Conservation (phyloP, 2,329 filamentous ascomycete genomes). For the Monosporascus ibericus region DNA sequence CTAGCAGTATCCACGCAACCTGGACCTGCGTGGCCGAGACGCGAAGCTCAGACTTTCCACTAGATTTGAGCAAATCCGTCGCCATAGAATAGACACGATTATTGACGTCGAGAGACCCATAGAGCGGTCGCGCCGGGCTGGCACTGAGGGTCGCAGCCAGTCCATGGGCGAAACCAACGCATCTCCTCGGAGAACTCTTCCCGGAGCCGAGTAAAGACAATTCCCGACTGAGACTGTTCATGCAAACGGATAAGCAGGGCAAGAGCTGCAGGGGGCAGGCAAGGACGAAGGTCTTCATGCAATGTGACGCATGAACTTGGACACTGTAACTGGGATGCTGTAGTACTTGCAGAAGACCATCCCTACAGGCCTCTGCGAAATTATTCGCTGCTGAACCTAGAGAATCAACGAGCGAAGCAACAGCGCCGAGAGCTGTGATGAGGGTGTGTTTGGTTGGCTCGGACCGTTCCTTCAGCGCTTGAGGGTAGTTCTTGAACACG, state of each 20-base stretch:
- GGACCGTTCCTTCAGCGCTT: constrained; percentile 76
- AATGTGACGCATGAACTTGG: constrained; percentile 82
- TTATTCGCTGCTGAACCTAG: constrained; percentile 76
- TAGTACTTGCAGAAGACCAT: constrained; percentile 81
- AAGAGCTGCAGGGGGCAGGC: constrained; percentile 89
- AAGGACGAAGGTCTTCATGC: constrained; percentile 78
- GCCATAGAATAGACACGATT: constrained; percentile 87
- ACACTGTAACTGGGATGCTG: constrained; percentile 96
- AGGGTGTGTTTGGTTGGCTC: constrained; percentile 86
- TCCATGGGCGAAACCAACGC: constrained; percentile 86
- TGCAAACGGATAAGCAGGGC: constrained; percentile 86
- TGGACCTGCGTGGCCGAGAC: constrained; percentile 93
- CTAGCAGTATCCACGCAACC: constrained; percentile 95
- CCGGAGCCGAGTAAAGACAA: constrained; percentile 69
- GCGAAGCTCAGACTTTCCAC: constrained; percentile 81
- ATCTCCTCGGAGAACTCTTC: constrained; percentile 73
- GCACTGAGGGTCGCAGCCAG: constrained; percentile 87
- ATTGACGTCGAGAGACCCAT: constrained; percentile 93
- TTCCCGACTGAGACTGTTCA: constrained; percentile 90
- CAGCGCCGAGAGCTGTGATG: constrained; percentile 69
- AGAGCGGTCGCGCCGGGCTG: constrained; percentile 79
- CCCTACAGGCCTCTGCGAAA: constrained; percentile 77
- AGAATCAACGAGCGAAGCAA: constrained; percentile 70
- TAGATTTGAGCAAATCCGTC: constrained; percentile 86
- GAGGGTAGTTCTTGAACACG: constrained; percentile 89